Conservation (phyloP, 139 green algal genomes). For the Picocystis salinarum region DNA sequence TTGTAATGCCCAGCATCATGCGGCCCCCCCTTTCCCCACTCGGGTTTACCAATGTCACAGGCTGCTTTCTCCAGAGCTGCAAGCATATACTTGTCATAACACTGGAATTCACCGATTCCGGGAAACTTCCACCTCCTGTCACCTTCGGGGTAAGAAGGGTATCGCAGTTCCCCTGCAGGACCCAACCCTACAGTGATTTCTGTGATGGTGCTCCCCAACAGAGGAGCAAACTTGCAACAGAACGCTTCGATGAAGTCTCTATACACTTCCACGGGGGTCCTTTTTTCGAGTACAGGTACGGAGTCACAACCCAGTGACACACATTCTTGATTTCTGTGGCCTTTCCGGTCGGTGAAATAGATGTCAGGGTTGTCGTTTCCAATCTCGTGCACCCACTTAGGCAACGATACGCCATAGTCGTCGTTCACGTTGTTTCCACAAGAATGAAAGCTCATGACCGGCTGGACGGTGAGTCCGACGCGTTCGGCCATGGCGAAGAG, state of each 20-base stretch:
- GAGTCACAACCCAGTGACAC: conserved; percentile 1
- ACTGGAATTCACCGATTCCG: conserved; percentile 4
- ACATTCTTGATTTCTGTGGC: conserved; percentile 1
- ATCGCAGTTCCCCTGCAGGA: conserved; percentile 92
- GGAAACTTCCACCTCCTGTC: conserved; percentile 33
- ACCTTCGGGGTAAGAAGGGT: conserved; percentile 87
- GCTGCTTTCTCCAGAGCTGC: neutral
- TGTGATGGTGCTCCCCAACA: conserved; percentile 21
- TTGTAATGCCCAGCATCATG: conserved; percentile 2
- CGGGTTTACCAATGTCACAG: neutral
- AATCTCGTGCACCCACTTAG: neutral
- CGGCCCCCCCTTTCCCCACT: conserved; percentile 1
- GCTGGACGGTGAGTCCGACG: conserved; percentile 1
- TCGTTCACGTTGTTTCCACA: neutral
- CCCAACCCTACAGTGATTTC: conserved; percentile 90
- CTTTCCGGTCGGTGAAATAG: neutral
- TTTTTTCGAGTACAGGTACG: neutral
- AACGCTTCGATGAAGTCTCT: neutral
- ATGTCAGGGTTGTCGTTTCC: conserved; percentile 1
- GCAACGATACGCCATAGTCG: neutral
- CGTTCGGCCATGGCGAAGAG: conserved; percentile 1
- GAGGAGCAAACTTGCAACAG: no score
- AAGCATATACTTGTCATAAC: conserved; percentile 3
- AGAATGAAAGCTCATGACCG: conserved; percentile 4
- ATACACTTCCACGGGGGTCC: neutral